Evolutionary conservation across 257 asterid species (phyloP), one percentile per base, ranked within the genome.

Genomic region (Penstemon davidsonii): DNA sequence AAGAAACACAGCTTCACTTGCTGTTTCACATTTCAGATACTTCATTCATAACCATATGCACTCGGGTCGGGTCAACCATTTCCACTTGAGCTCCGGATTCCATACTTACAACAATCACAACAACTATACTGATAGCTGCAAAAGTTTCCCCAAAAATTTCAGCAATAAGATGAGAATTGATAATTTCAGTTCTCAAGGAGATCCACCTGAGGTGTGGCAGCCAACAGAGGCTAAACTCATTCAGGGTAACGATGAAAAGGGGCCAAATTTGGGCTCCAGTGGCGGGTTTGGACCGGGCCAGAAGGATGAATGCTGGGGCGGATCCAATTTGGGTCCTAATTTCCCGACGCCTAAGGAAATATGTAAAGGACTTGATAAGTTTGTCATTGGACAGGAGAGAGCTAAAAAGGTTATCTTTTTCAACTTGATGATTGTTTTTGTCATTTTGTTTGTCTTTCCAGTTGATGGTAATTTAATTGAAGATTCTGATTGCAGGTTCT

Each of bases 121-220:
- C 9, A 72, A 45, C 46, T 70, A 56, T 7, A 70, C 55, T 64
- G 80, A 70, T 36, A 52, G 78, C 10, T 75, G 74, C 68, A 80
- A 54, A 40, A 78, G 51, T 67, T 64, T 51, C 45, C 62, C 78
- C 19, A 68, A 64, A 55, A 80, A 70, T 25, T 62, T 36, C 36
- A 72, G 70, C 64, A 77, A 69, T 55, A 75, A 64, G 62, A 67
- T 68, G 78, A 76, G 47, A 79, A 50, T 79, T 50, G 83, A 70
- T 68, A 70, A 57, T 57, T 83, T 71, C 4, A 78, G 83, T 77
- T 85, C 94, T 51, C 82, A 82, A 62, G 99, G 99, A 37, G 99
- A 90, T 57, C 99, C 99, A 8, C 99, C 99, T 11, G 99, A 93
- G 89, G 85, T 88, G 41, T 93, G 99, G 99, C 97, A 93, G 69